phyloP scores from a whole-genome alignment of 1,284 basidiomycete species.

The Abortiporus biennis region DNA sequence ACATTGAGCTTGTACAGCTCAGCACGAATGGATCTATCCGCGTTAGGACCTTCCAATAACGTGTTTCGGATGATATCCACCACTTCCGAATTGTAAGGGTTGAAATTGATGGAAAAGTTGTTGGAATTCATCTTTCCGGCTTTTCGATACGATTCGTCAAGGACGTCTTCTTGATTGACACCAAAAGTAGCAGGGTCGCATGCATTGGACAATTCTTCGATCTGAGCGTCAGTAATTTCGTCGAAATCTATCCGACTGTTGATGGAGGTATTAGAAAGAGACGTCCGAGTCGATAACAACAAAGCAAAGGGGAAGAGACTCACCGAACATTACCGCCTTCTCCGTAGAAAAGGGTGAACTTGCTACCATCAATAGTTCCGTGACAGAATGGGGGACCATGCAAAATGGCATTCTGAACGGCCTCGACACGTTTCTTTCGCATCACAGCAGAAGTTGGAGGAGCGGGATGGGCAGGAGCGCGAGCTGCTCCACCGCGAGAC shows the following conservation, averaged over 20 bases:
- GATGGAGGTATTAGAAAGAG: too few relatives aligned
- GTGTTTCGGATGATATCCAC: slow-evolving; percentile 15
- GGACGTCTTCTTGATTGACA: slow-evolving; percentile 13
- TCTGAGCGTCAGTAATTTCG: background rate
- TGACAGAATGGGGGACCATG: too few relatives aligned
- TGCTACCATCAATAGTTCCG: too few relatives aligned
- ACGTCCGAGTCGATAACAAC: too few relatives aligned
- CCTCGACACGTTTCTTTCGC: too few relatives aligned
- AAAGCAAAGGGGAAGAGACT: too few relatives aligned
- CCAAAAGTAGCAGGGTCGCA: slow-evolving; percentile 19
- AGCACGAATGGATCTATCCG: slow-evolving; percentile 12
- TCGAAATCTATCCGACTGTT: background rate
- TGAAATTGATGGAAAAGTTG: slow-evolving; percentile 21
- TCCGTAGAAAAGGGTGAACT: too few relatives aligned
- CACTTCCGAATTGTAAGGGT: slow-evolving; percentile 17
- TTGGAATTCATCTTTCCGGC: slow-evolving; percentile 20
- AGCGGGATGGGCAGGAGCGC: too few relatives aligned
- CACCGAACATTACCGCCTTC: too few relatives aligned
- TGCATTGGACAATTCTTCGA: slow-evolving; percentile 3
- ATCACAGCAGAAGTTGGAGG: too few relatives aligned
- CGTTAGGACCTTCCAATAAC: slow-evolving; percentile 16
- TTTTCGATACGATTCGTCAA: slow-evolving; percentile 20
- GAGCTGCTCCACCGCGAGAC: too few relatives aligned
- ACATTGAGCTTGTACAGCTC: slow-evolving; percentile 30
- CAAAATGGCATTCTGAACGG: too few relatives aligned